Percentiles rank a stretch among this genome's conserved stretches.
These are phyloP conservation scores for Sequoiadendron giganteum DNA, from an alignment of 75 land plant species.

Conservation along the genomic window DNA sequence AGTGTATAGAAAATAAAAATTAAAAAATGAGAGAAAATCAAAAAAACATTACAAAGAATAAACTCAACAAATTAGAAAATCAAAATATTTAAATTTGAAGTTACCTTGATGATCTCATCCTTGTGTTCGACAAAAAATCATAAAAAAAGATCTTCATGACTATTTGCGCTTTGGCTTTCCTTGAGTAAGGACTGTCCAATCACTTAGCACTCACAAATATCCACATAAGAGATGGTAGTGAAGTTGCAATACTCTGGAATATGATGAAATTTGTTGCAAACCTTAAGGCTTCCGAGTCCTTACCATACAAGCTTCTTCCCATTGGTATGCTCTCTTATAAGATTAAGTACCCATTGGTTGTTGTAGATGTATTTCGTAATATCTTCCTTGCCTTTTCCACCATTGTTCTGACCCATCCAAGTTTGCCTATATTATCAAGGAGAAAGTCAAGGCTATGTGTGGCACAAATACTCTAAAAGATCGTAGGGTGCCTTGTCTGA, in stretches of 20 bases:
- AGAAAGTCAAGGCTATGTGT: constrained; percentile 40
- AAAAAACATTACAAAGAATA: too few relatives aligned
- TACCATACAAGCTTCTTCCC: constrained; percentile 22
- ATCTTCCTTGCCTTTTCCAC: constrained; percentile 34
- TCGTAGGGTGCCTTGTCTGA: constrained; percentile 31
- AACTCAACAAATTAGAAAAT: too few relatives aligned
- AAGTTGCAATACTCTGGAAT: too few relatives aligned
- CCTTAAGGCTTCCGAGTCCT: not conserved
- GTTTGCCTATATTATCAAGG: constrained; percentile 48
- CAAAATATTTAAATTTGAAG: not conserved
- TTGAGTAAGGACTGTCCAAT: too few relatives aligned
- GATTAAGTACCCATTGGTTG: constrained; percentile 31
- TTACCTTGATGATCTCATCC: too few relatives aligned
- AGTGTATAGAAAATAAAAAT: constrained; percentile 1
- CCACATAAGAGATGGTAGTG: too few relatives aligned
- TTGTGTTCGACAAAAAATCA: too few relatives aligned
- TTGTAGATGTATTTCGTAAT: constrained; percentile 53
- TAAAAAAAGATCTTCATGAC: too few relatives aligned
- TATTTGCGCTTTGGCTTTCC: too few relatives aligned
- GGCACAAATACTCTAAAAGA: constrained; percentile 45
- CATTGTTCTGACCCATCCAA: constrained; percentile 22
- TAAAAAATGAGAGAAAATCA: too few relatives aligned
- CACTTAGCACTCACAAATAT: too few relatives aligned
- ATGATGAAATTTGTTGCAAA: too few relatives aligned
- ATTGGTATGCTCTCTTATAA: constrained; percentile 4